Conservation (phyloP, 2,329 filamentous ascomycete genomes). For the Grosmannia penicillata region DNA sequence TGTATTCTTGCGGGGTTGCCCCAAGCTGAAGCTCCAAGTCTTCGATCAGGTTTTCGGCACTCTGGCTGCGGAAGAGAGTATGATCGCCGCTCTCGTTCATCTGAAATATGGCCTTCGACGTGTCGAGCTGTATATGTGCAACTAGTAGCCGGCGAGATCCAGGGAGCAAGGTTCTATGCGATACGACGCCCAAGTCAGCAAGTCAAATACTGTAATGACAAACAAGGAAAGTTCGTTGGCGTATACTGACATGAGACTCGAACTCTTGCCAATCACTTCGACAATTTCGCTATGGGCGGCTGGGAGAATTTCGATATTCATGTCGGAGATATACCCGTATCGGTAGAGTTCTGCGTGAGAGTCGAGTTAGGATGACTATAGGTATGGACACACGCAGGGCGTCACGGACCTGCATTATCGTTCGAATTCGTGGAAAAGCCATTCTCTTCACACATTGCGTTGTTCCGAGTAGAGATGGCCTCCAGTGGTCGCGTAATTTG, state of each 20-base stretch:
- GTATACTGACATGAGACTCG: conserved; percentile 24
- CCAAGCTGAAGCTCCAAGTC: conserved; percentile 44
- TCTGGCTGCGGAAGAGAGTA: conserved; percentile 15
- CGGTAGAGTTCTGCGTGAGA: conserved; percentile 13
- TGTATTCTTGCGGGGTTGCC: conserved; percentile 29
- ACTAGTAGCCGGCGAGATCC: conserved; percentile 33
- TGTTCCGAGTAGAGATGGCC: not conserved
- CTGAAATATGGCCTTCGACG: conserved; percentile 7
- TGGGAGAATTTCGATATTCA: conserved; percentile 30
- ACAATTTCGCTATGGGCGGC: conserved; percentile 24
- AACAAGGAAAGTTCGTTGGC: too few relatives aligned
- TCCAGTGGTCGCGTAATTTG: conserved; percentile 14
- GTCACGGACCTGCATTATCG: conserved; percentile 4
- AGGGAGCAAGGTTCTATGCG: conserved; percentile 13
- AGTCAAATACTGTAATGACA: not conserved
- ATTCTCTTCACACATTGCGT: not conserved
- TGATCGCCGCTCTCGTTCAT: conserved; percentile 12
- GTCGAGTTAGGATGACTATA: too few relatives aligned
- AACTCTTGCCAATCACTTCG: conserved; percentile 30
- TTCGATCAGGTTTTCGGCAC: conserved; percentile 40
- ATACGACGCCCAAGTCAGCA: not conserved
- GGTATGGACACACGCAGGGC: too few relatives aligned
- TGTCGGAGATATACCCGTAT: conserved; percentile 34
- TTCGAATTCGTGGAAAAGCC: conserved; percentile 1
- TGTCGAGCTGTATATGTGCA: conserved; percentile 27